These are phyloP conservation scores for Colletotrichum destructivum DNA, from an alignment of 2,329 filamentous ascomycete species.

Conservation along the genomic window DNA sequence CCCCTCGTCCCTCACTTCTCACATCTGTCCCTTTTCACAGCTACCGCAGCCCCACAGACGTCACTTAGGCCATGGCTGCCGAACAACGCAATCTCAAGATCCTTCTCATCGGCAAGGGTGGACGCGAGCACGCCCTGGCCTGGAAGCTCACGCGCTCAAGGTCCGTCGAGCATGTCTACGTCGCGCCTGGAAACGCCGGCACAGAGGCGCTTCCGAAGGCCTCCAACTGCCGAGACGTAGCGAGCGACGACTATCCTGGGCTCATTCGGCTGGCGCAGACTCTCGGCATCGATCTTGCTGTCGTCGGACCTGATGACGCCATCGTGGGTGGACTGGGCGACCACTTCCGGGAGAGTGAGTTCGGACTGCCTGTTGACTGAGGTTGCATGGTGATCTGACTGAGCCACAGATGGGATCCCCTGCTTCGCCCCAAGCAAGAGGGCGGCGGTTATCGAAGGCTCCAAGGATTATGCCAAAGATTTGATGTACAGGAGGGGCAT, in stretches of 20 bases:
- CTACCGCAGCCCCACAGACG: not conserved
- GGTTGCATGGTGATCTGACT: not conserved
- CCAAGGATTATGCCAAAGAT: constrained; percentile 97
- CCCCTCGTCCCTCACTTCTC: not conserved
- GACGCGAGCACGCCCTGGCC: constrained; percentile 92
- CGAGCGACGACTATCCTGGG: constrained; percentile 81
- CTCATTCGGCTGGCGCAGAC: constrained; percentile 83
- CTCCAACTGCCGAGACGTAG: constrained; percentile 78
- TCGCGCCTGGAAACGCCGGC: constrained; percentile 87
- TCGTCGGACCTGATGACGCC: constrained; percentile 94
- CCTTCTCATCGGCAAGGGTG: constrained; percentile 93
- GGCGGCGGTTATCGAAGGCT: constrained; percentile 93
- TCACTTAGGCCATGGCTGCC: not conserved
- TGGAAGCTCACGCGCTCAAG: constrained; percentile 93
- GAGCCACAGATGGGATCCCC: constrained; percentile 73
- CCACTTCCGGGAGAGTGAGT: constrained; percentile 74
- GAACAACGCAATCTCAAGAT: constrained; percentile 66
- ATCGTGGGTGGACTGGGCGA: constrained; percentile 91
- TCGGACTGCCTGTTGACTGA: too few relatives aligned
- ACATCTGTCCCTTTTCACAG: too few relatives aligned
- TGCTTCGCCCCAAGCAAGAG: constrained; percentile 89
- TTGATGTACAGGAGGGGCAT: constrained; percentile 95
- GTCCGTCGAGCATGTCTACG: constrained; percentile 81
- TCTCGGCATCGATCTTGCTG: constrained; percentile 83
- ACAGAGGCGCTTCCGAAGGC: constrained; percentile 78